Evolutionary conservation across 129 eudicot species (phyloP).

Genomic region (Pittosporum tobira): DNA sequence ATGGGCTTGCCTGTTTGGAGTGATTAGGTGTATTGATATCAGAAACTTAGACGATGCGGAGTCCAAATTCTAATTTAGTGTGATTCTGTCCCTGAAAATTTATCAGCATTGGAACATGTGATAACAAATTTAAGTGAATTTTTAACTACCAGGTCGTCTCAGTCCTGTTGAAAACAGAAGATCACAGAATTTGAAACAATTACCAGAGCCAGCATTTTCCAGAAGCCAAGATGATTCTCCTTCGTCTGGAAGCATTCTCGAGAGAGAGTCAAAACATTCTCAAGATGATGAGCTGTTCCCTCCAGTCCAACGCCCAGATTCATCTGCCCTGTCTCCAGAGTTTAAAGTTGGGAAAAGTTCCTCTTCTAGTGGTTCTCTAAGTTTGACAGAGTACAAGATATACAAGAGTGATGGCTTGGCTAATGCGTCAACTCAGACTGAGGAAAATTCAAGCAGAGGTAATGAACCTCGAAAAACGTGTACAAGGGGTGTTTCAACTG

Average conservation of each 20-base stretch:
- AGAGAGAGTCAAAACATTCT: conserved; percentile 50
- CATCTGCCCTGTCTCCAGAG: conserved; percentile 65
- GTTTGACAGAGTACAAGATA: conserved; percentile 68
- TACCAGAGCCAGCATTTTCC: conserved; percentile 64
- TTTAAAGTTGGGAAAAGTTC: conserved; percentile 49
- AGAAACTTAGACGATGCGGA: no score
- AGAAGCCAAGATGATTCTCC: conserved; percentile 79
- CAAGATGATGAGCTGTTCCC: conserved; percentile 69
- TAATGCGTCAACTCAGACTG: conserved; percentile 90
- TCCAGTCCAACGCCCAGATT: conserved; percentile 50
- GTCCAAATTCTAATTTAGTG: no score
- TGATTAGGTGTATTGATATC: no score
- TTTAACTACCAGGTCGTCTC: conserved; percentile 40
- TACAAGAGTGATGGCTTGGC: conserved; percentile 66
- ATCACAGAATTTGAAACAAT: conserved; percentile 43
- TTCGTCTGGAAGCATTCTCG: conserved; percentile 63
- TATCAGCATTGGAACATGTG: neutral
- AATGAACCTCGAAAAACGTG: conserved; percentile 39
- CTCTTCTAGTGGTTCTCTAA: conserved; percentile 47
- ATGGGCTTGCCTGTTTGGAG: no score
- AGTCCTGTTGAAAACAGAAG: conserved; percentile 38
- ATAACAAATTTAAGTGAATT: neutral
- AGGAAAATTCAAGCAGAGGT: conserved; percentile 32
- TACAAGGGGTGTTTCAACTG: conserved; percentile 86
- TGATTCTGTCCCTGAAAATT: no score